Percentiles rank a stretch among this genome's conserved stretches.
Conservation (phyloP, 768 basidiomycete genomes). For the Mrakia blollopis region DNA sequence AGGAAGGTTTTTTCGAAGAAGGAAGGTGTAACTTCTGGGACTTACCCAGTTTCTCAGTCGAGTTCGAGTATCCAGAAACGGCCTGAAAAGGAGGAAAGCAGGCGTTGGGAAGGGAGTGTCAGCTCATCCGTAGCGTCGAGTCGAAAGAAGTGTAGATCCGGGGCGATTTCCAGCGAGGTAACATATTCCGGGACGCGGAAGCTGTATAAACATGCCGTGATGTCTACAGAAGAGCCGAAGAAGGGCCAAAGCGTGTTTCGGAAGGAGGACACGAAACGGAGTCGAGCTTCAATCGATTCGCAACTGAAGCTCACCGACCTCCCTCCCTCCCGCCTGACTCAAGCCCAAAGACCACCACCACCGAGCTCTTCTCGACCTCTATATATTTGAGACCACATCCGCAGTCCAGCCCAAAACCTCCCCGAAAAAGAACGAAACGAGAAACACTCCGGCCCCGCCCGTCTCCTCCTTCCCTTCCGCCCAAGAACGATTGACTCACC, state of each 20-base stretch:
- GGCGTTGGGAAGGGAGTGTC: not conserved
- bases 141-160: too few species aligned
- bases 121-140: not conserved
- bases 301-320: too few species aligned
- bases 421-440: not conserved
- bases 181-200: not conserved
- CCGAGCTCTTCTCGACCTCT: too few species aligned
- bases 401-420: too few species aligned
- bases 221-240: too few species aligned
- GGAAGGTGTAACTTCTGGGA: conserved; percentile 34
- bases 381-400: too few species aligned
- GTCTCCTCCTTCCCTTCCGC: not conserved
- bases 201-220: too few species aligned
- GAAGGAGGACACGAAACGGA: too few species aligned
- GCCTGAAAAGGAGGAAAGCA: not conserved
- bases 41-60: conserved; percentile 64
- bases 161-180: not conserved
- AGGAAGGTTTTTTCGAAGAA: not conserved
- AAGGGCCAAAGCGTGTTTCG: too few species aligned
- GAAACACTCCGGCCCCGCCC: not conserved
- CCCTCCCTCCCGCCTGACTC: too few species aligned
- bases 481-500: conserved; percentile 45
- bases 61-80: conserved; percentile 52
- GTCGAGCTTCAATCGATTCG: too few species aligned
- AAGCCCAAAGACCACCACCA: too few species aligned